phyloP scores from a whole-genome alignment of 2,329 filamentous ascomycete genomes.

The Fusarium sp. region DNA sequence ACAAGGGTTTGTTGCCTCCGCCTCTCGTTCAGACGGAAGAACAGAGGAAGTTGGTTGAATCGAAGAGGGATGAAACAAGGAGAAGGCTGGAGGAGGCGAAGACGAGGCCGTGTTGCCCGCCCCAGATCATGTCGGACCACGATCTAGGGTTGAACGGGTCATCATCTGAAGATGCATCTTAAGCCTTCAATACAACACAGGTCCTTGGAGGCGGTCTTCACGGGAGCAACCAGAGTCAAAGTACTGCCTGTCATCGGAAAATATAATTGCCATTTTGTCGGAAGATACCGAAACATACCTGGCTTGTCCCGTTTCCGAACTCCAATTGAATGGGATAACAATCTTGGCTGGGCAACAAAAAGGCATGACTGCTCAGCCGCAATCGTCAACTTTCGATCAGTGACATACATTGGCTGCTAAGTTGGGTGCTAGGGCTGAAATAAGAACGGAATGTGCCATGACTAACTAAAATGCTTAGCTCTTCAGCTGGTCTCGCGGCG shows the following conservation, averaged over 20 bases:
- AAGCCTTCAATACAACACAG: not conserved
- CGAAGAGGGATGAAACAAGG: not conserved
- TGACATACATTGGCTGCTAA: too few relatives aligned
- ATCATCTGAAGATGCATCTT: not conserved
- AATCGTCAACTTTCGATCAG: not conserved
- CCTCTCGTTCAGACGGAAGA: not conserved
- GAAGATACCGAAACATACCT: not conserved
- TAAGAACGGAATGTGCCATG: not conserved
- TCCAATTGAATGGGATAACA: not conserved
- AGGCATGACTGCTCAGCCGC: conserved; percentile 11
- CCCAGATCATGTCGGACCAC: not conserved
- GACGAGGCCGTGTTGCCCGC: not conserved
- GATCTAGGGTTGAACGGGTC: not conserved
- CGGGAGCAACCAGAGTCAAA: too few relatives aligned
- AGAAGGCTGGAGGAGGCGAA: not conserved
- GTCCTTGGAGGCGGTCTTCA: too few relatives aligned
- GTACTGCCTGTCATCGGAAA: not conserved
- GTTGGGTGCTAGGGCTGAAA: not conserved
- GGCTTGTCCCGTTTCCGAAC: not conserved
- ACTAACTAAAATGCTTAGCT: not conserved
- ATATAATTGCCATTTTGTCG: not conserved
- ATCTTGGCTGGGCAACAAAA: not conserved
- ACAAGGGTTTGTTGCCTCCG: not conserved
- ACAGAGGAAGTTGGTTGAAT: not conserved
- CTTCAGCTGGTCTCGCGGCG: not conserved